Evolutionary conservation across 1,139 yeast genomes (phyloP), one percentile per base, ranked within the genome.

Genomic region (Sugiyamaella castrensis): DNA sequence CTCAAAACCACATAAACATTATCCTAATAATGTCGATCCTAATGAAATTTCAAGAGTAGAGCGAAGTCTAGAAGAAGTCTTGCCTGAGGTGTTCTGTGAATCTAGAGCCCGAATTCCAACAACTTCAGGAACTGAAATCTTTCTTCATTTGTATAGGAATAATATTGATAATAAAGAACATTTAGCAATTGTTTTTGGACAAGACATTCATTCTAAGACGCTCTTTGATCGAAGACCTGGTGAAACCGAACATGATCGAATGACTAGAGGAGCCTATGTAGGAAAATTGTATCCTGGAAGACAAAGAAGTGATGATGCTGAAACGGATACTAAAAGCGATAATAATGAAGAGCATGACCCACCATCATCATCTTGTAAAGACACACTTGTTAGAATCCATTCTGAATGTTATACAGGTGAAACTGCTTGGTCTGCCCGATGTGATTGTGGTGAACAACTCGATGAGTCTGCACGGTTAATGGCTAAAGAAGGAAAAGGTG

Each of bases 391-490:
- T 57, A 77, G 98, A 54, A 89, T 94, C 57, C 99, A 94, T 65
- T 87, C 96, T 5, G 99, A 94, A 66, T 94, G 98, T 68, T 94
- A 92, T 70, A 94, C 99, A 0, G 98, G 98, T 7, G 99, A 94
- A 66, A 92, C 97, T 1, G 98, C 98, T 10, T 94, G 98, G 97
- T 82, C 94, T 52, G 98, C 98, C 2, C 78, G 99, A 48, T 94
- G 98, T 68, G 98, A 94, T 69, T 94, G 99, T 70, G 99, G 98
- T 11, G 98, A 94, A 68, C 98, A 94, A 72, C 87, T 94, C 60
- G 97, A 92, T 68, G 97, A 94, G 68, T 98, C 98, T 1, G 98
- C 98, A 8, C 77, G 95, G 54, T 71, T 87, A 40, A 92, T 94
- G 91, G 95, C 96, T 4, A 72, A 77, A 47, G 75, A 75, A 40